Evolutionary conservation across 208 protist species (phyloP), one percentile per base, ranked within the genome.

Genomic region (Wallacemonas collosoma): DNA sequence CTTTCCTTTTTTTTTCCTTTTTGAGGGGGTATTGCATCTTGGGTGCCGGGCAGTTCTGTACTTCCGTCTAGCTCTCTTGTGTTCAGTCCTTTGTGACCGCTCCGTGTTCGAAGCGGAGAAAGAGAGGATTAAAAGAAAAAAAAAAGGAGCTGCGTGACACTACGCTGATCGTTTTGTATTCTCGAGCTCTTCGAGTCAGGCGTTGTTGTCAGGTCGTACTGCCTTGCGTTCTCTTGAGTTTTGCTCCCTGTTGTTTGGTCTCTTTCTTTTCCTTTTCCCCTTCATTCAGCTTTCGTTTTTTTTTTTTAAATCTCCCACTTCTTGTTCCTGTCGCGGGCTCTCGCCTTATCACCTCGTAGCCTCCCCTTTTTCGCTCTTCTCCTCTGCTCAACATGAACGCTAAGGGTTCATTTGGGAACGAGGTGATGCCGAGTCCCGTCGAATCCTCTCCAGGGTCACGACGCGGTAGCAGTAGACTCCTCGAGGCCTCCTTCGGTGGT

Each of bases 231-330:
- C 26, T 26, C 26, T 26, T 26, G 26, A 26, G 26, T 68, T 64
- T 11, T 48, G 70, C 45, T 48, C 48, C 6, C 53, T 51, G 55
- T 64, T 35, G 12, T 61, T 62, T 36, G 14, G 41, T n/a, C 38
- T 62, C 12, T 53, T 50, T 48, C 12, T 14, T 51, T 44, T 66
- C 9, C 4, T 53, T 64, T 55, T 66, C 62, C 39, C 43, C 35
- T 58, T 58, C 53, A 7, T 58, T 47, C 26, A 15, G 26, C 1
- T 54, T n/a, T 3, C 61, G 9, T 60, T 71, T 5, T 65, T 50
- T 48, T 43, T 68, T 11, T 60, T 36, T 57, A 26, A 39, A 2
- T 39, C 17, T 53, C 61, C 11, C 41, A 45, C 48, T 53, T 68
- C 57, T 48, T 15, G 1, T 48, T 11, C 56, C 38, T 68, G 17